phyloP scores from a whole-genome alignment of 2,329 filamentous ascomycete genomes.

The Fusarium caatingaense region DNA sequence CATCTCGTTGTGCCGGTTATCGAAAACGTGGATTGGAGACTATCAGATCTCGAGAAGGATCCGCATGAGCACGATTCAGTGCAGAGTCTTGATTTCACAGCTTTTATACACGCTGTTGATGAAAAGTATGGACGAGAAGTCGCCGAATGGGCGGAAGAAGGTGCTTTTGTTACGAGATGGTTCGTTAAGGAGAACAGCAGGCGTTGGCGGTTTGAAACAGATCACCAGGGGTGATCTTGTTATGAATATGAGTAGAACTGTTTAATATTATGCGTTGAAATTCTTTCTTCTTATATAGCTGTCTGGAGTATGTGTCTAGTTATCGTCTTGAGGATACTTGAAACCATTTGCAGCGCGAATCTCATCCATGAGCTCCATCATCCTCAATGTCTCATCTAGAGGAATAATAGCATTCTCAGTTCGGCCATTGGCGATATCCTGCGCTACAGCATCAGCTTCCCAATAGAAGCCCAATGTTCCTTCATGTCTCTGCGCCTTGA shows the following conservation, averaged over 20 bases:
- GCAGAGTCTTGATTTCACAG: constrained; percentile 43
- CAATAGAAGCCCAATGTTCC: constrained; percentile 22
- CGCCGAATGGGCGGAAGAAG: constrained; percentile 50
- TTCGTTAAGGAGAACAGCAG: constrained; percentile 52
- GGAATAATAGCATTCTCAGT: constrained; percentile 58
- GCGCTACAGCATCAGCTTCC: constrained; percentile 28
- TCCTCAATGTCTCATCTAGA: constrained; percentile 57
- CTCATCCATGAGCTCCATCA: constrained; percentile 61
- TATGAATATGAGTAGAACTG: constrained; percentile 15
- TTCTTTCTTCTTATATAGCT: neutral
- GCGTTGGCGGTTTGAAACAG: constrained; percentile 48
- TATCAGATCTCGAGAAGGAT: constrained; percentile 46
- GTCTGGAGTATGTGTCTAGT: neutral
- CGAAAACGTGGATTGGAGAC: constrained; percentile 50
- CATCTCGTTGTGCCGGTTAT: constrained; percentile 50
- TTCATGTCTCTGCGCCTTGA: constrained; percentile 16
- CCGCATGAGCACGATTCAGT: constrained; percentile 44
- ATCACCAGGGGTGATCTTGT: constrained; percentile 27
- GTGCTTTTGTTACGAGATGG: constrained; percentile 49
- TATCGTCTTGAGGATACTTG: constrained; percentile 19
- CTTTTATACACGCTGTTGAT: constrained; percentile 44
- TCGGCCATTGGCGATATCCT: constrained; percentile 40
- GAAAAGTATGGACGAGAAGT: constrained; percentile 42
- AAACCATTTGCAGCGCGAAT: constrained; percentile 46
- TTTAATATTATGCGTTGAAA: constrained; percentile 18